Evolutionary conservation across 2,329 filamentous ascomycete species (phyloP).

Genomic region (Exserohilum rostratum): DNA sequence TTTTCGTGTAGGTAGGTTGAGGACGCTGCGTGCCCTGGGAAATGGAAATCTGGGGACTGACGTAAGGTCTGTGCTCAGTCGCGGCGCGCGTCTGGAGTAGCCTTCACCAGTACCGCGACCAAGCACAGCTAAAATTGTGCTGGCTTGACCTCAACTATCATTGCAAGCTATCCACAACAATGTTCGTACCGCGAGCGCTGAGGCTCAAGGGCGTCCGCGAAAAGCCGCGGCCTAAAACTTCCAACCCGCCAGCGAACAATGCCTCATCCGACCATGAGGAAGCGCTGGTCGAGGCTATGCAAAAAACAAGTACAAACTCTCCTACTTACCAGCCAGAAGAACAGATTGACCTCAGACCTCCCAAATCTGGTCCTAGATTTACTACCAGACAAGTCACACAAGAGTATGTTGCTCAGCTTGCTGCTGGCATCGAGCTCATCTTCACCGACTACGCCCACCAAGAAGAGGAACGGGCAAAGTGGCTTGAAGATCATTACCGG

Average conservation of each 20-base stretch:
- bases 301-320: conserved; percentile 31
- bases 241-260: conserved; percentile 7
- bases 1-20: neutral
- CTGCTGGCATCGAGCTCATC: conserved; percentile 41
- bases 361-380: conserved; percentile 26
- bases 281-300: conserved; percentile 30
- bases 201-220: conserved; percentile 41
- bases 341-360: conserved; percentile 11
- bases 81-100: conserved; percentile 3
- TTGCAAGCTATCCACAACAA: conserved; percentile 4
- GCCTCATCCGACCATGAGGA: conserved; percentile 23
- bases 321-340: conserved; percentile 21
- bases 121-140: neutral
- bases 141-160: neutral
- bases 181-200: conserved; percentile 44
- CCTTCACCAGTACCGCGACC: neutral
- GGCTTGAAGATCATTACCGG: conserved; percentile 36
- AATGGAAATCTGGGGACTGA: conserved; percentile 13
- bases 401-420: conserved; percentile 40
- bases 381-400: conserved; percentile 25
- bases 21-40: neutral
- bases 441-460: conserved; percentile 48
- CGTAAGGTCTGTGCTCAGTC: conserved; percentile 14
- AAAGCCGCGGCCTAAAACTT: conserved; percentile 15
- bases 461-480: conserved; percentile 28